Evolutionary conservation across 163 green algal genomes (phyloP), one percentile per base, ranked within the genome.

Genomic region (Botryococcus braunii): DNA sequence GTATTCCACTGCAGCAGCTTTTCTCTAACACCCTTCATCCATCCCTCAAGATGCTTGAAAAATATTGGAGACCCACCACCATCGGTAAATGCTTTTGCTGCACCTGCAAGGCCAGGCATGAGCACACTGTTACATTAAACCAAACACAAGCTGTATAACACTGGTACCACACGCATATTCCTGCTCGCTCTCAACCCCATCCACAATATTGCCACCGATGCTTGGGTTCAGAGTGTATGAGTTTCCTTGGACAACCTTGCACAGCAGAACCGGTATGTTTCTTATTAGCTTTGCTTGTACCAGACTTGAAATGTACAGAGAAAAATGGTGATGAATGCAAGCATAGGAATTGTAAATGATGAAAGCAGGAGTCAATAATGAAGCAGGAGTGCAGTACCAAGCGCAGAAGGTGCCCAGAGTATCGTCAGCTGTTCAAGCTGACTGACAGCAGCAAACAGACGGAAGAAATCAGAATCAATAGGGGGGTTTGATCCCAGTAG

Each of bases 1-100:
- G 17, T 41, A 38, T 47, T 69, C 70, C 70, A 76, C 56, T 76
- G 64, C 36, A 70, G 25, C 46, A 69, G 64, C 11, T 72, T 68
- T 64, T n/a, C 41, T n/a, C 57, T 57, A 46, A 72, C 29, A 23
- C 52, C 56, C n/a, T 50, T 65, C 56, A 72, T 48, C 57, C 57
- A 76, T 11, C 38, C 37, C 35, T 76, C 65, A 4, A 76, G 40
- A 31, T 58, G 36, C 43, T 56, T 27, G 36, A 64, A 58, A 43
- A 76, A 66, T 27, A 72, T 36, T 37, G 23, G 48, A 7, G 3
- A 4, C 13, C 49, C 48, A 7, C n/a, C 35, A 23, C 39, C 17
- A 39, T 68, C 61, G 27, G 40, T 41, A 58, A 68, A 68, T 5
- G n/a, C 39, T 7, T 41, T 32, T n/a, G 47, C 35, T 5, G 52